phyloP scores from a whole-genome alignment of 495 filamentous ascomycete genomes.

The Tuber calosporum region DNA sequence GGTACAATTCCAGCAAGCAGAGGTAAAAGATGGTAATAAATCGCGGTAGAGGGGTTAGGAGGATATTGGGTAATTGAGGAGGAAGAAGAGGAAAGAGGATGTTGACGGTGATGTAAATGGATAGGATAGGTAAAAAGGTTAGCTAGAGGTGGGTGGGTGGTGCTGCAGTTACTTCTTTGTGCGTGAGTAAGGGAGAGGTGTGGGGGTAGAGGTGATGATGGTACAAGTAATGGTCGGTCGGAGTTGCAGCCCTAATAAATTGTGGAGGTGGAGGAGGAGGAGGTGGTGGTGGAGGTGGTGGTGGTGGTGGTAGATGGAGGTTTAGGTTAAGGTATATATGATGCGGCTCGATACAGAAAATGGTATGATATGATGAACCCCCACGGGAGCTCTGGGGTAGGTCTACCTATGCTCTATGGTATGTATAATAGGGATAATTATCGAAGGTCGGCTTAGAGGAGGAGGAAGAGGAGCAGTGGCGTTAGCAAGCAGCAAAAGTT shows the following conservation, averaged over 20 bases:
- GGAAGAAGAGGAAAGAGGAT: background rate
- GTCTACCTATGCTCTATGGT: background rate
- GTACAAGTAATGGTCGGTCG: background rate
- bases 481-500: background rate
- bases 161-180: background rate
- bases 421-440: background rate
- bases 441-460: background rate
- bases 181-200: background rate
- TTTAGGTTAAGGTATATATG: background rate
- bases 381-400: background rate
- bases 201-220: background rate
- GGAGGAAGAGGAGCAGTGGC: background rate
- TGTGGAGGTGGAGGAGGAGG: background rate
- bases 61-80: background rate
- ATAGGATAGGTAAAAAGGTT: background rate
- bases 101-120: slow-evolving; percentile 1
- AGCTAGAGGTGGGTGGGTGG: background rate
- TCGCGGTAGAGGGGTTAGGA: background rate
- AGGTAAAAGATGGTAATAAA: background rate
- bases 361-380: background rate
- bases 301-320: background rate
- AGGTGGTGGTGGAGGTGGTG: background rate
- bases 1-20: slow-evolving; percentile 2
- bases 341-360: background rate
- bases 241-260: background rate